Evolutionary conservation across 441 rosid species (phyloP).

Genomic region (Mallotus japonicus): DNA sequence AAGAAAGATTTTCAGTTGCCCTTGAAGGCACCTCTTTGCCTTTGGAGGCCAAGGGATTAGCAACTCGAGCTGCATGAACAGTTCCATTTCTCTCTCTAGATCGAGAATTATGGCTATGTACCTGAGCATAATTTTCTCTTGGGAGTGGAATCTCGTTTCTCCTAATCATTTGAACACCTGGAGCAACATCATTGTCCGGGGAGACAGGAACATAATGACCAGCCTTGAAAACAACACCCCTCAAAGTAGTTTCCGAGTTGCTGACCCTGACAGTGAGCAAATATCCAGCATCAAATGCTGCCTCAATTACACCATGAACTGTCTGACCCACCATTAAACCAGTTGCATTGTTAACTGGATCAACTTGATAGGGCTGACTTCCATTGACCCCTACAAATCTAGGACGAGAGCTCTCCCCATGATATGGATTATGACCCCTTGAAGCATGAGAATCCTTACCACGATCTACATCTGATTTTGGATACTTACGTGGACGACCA

Average conservation of each 20-base stretch:
- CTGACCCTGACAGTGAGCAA: constrained; percentile 70
- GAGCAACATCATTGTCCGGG: constrained; percentile 67
- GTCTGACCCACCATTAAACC: constrained; percentile 54
- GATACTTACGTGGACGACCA: constrained; percentile 85
- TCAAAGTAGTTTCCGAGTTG: constrained; percentile 53
- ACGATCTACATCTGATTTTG: constrained; percentile 27
- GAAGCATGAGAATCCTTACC: constrained; percentile 19
- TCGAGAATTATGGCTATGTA: constrained; percentile 25
- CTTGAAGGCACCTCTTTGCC: constrained; percentile 38
- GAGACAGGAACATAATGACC: constrained; percentile 60
- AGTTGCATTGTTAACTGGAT: constrained; percentile 28
- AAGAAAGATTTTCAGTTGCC: constrained; percentile 33
- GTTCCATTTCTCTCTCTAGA: constrained; percentile 39
- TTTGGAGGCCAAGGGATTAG: constrained; percentile 30
- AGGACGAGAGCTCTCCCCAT: constrained; percentile 36
- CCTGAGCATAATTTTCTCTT: constrained; percentile 25
- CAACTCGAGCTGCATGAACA: constrained; percentile 27
- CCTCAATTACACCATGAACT: constrained; percentile 74
- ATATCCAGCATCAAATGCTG: constrained; percentile 79
- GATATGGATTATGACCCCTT: constrained; percentile 31
- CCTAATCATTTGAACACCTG: constrained; percentile 58
- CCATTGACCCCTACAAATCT: constrained; percentile 36
- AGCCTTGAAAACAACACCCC: constrained; percentile 79
- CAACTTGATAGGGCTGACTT: constrained; percentile 33
- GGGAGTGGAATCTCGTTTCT: constrained; percentile 55